A percentile compares a stretch with the other conserved stretches of the same genome.
phyloP scores from a whole-genome alignment of 768 basidiomycete species.

The Leucogyrophana mollusca region DNA sequence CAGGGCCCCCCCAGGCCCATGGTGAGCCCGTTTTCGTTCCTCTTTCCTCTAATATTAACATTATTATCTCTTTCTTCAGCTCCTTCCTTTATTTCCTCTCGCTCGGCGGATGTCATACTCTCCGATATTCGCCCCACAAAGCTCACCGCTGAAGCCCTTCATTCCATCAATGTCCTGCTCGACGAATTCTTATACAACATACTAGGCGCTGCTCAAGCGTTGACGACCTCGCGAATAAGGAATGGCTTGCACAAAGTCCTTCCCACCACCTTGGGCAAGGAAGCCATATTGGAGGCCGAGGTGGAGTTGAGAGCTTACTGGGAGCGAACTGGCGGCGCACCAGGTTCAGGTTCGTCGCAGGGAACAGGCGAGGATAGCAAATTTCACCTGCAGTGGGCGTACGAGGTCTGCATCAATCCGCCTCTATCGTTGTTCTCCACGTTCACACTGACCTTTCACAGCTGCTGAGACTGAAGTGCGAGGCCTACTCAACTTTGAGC shows the following conservation, averaged over 20 bases:
- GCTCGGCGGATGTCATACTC: constrained; percentile 88
- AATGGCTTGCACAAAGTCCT: constrained; percentile 68
- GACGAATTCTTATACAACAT: constrained; percentile 83
- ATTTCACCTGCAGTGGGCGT: constrained; percentile 73
- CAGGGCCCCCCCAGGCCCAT: constrained; percentile 37
- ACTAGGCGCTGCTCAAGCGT: constrained; percentile 61
- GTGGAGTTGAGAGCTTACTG: constrained; percentile 88
- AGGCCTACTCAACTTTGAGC: constrained; percentile 83
- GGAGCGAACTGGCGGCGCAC: constrained; percentile 59
- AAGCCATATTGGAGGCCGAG: constrained; percentile 90
- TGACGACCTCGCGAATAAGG: constrained; percentile 73
- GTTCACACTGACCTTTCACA: constrained; percentile 25
- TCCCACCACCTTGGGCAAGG: constrained; percentile 83
- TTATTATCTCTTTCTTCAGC: no score
- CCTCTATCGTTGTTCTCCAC: neutral
- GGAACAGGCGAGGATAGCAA: constrained; percentile 48
- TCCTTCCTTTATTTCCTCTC: constrained; percentile 76
- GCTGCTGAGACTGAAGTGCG: constrained; percentile 83
- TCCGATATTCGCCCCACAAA: constrained; percentile 92
- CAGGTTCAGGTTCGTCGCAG: constrained; percentile 22
- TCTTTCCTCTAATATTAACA: neutral
- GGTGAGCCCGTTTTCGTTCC: constrained; percentile 33
- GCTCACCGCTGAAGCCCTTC: constrained; percentile 76
- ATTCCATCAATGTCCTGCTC: constrained; percentile 73
- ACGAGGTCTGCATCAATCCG: constrained; percentile 51